Evolutionary conservation across 106 monocot genomes (phyloP).

Genomic region (Triglochin maritima): DNA sequence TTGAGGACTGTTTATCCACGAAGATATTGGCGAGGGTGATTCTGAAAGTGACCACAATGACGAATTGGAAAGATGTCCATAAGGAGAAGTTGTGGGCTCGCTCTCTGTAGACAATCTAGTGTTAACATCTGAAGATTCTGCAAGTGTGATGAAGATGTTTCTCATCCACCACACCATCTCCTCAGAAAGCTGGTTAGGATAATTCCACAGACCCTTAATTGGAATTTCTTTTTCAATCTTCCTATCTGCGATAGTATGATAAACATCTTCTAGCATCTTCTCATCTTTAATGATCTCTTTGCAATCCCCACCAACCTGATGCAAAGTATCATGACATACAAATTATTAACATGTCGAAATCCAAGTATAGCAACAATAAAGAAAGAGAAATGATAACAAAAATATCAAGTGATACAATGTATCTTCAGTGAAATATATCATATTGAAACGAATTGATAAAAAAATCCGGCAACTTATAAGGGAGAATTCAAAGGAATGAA

Average conservation of each 20-base stretch:
- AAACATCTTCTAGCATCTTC: constrained; percentile 2
- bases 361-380: neutral
- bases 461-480: too few species aligned
- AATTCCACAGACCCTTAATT: constrained; percentile 31
- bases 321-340: constrained; percentile 7
- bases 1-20: constrained; percentile 51
- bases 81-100: constrained; percentile 28
- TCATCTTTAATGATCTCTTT: constrained; percentile 13
- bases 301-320: constrained; percentile 20
- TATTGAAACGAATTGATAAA: too few species aligned
- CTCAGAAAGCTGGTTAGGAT: constrained; percentile 64
- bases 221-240: constrained; percentile 36
- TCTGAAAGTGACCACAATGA: constrained; percentile 48
- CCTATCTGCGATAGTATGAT: constrained; percentile 9
- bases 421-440: too few species aligned
- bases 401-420: too few species aligned
- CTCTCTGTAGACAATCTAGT: constrained; percentile 22
- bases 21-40: constrained; percentile 27
- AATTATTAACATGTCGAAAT: neutral
- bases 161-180: constrained; percentile 87
- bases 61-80: constrained; percentile 42
- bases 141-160: constrained; percentile 68
- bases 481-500: too few species aligned
- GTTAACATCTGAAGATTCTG: constrained; percentile 32
- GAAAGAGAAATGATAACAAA: neutral